Base-by-base conservation (phyloP, 768 basidiomycete genomes). In the Stropharia rugosoannulata region DNA sequence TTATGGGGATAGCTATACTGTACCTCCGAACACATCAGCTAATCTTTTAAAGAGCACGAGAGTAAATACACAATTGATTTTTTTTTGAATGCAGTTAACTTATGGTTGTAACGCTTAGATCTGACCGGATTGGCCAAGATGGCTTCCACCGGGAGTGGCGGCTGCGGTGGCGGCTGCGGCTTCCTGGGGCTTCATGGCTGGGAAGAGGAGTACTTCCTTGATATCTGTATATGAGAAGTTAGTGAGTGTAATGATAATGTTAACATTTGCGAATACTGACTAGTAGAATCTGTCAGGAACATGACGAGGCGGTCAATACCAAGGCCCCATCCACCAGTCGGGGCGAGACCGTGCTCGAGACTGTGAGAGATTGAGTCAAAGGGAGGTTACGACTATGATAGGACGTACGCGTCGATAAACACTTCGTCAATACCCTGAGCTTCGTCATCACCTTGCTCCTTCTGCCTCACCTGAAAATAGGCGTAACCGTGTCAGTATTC, bases 211-310 rank as follows among this genome's bases (percentile, higher is more conserved):
- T 36, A 98, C 95, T 69, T 96, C 95, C 82, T 98, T 98, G 81
- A 96, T 95, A 67, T 97, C 91, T 93, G 36, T 36, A 10, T 32
- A 38, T 18, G 16, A 22, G 22, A 22, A 22, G 22, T 22, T 22
- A 22, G 22, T 4, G 4, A 51, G 55, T 18, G 40, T 46, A 6
- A 49, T 49, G 45, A 43, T 11, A 49, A 10, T 51, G 51, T 27
- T 6, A n/a, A 49, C 41, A 53, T 41, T 3, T 53, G 54, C 19
- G 32, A 64, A 61, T 9, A 65, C 87, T 63, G 62, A 94, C 92
- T 96, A 7, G 86, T 87, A n/a, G 93, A 95, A 73, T 99, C 87
- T 3, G 95, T 96, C 47, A 98, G 79, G 87, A 98, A 98, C 96
- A 98, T 98, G 73, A 98, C 93, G 38, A 98, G 79, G 57, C 95